Conservation (phyloP, 2,329 filamentous ascomycete species). For the Colletotrichum higginsianum region DNA sequence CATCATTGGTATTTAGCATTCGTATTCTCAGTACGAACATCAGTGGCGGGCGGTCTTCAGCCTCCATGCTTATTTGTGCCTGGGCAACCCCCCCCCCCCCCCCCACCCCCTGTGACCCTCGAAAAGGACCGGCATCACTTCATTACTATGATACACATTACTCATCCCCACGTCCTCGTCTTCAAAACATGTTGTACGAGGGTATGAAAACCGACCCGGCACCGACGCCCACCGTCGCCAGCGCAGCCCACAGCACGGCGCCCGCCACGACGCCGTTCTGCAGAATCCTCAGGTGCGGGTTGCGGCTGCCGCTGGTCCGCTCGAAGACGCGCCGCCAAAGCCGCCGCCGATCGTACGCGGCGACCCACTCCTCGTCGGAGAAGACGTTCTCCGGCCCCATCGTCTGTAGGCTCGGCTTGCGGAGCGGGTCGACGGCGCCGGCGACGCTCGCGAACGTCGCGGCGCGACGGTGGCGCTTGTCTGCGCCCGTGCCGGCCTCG, state of each 20-base stretch:
- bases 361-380: constrained; percentile 45
- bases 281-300: constrained; percentile 46
- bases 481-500: constrained; percentile 49
- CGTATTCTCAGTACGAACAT: not conserved
- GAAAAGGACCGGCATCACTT: constrained; percentile 1
- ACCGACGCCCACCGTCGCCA: constrained; percentile 46
- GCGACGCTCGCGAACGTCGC: constrained; percentile 37
- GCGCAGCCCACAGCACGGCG: constrained; percentile 47
- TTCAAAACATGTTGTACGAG: constrained; percentile 34
- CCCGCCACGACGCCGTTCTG: constrained; percentile 50
- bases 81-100: not conserved
- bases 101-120: too few relatives aligned
- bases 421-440: constrained; percentile 44
- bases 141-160: constrained; percentile 3
- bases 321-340: constrained; percentile 45
- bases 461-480: constrained; percentile 37
- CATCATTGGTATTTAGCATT: not conserved
- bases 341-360: constrained; percentile 44
- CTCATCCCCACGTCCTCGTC: not conserved
- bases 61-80: not conserved
- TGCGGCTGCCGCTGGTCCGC: constrained; percentile 44
- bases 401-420: constrained; percentile 44
- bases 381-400: constrained; percentile 48
- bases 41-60: not conserved
- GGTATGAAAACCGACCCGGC: constrained; percentile 45